A percentile compares a stretch with the other conserved stretches of the same genome.
These are phyloP conservation scores for Pascua sp. DNA, from an alignment of 1,284 basidiomycete genomes.

Conservation along the genomic window DNA sequence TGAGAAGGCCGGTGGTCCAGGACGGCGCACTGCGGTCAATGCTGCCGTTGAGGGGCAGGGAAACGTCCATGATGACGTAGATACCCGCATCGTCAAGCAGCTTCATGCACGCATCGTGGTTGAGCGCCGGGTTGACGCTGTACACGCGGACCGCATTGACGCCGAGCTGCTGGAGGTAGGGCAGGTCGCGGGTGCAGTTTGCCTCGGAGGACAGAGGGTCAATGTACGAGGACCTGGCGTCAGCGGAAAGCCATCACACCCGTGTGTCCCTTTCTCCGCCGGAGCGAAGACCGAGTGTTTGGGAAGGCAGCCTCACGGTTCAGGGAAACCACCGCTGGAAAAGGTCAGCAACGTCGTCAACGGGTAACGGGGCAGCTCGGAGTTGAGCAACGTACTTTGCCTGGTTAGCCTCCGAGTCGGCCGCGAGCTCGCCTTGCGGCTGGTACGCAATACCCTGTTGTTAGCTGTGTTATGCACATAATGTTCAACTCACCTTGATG, in stretches of 20 bases:
- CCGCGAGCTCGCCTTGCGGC: constrained; percentile 63
- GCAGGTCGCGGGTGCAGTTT: constrained; percentile 73
- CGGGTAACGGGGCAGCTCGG: neutral
- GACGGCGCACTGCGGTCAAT: constrained; percentile 71
- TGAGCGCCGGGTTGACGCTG: constrained; percentile 72
- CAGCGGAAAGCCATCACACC: neutral
- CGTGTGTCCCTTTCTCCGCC: no score
- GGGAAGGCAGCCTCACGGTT: constrained; percentile 51
- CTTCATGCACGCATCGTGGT: constrained; percentile 84
- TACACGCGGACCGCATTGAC: constrained; percentile 71
- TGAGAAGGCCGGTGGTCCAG: constrained; percentile 79
- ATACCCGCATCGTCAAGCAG: constrained; percentile 73
- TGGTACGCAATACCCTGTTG: constrained; percentile 77
- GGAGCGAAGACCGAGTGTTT: no score
- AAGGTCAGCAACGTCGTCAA: neutral
- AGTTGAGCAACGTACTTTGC: constrained; percentile 36
- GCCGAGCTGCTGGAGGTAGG: constrained; percentile 60
- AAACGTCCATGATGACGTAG: constrained; percentile 84
- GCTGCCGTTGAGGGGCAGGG: constrained; percentile 78
- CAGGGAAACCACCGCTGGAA: constrained; percentile 60
- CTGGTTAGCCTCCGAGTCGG: constrained; percentile 55
- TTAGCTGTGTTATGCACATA: neutral
- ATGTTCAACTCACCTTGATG: constrained; percentile 59
- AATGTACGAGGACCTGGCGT: constrained; percentile 38
- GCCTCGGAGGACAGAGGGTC: constrained; percentile 70